Base-by-base conservation (phyloP, 2,329 filamentous ascomycete genomes). In the Rutstroemia sp. region DNA sequence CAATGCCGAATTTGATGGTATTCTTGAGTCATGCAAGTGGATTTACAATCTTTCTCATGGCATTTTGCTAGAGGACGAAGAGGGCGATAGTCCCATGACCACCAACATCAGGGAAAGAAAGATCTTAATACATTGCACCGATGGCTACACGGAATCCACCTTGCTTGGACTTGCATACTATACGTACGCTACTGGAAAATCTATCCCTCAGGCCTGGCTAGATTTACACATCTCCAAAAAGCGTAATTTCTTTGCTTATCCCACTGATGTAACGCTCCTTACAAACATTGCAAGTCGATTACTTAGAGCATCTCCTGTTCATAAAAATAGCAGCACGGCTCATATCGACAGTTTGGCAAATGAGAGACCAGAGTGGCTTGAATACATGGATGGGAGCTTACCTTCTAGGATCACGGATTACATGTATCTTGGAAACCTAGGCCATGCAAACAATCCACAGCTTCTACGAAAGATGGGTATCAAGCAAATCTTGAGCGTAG, bases 231-330 rank as follows among this genome's bases (percentile, higher is more conserved):
- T 85, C 10, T 79, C 83, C 12, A 90, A 88, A 70, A 79, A 82
- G 56, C 87, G 94, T 58, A 97, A 99, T 69, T 96, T 97, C 74
- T 99, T 99, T 69, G 91, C 94, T 0, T 97, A 97, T 65, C 87
- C 89, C 1, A 90, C 89, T 0, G 94, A 99, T 68, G 91, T 96
- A 18, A 82, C 86, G 4, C 78, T 96, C 10, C 74, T 97, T n/a
- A 85, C 80, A 1, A 81, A 82, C 4, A 86, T 96, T 39, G 85
- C 92, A 58, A 81, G 84, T 19, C 85, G 88, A 14, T 77, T 97
- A 14, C 76, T 96, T 21, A 78, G 79, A 47, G 84, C 87, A 58
- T 91, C 88, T 0, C 89, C 90, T 0, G 67, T 69, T 38, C 69
- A 54, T 66, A 70, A 61, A 65, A 75, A 75, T 23, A 77, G 79